Evolutionary conservation across 345 rosid genomes (phyloP), one percentile per base, ranked within the genome.

Genomic region (Salix dunnii): DNA sequence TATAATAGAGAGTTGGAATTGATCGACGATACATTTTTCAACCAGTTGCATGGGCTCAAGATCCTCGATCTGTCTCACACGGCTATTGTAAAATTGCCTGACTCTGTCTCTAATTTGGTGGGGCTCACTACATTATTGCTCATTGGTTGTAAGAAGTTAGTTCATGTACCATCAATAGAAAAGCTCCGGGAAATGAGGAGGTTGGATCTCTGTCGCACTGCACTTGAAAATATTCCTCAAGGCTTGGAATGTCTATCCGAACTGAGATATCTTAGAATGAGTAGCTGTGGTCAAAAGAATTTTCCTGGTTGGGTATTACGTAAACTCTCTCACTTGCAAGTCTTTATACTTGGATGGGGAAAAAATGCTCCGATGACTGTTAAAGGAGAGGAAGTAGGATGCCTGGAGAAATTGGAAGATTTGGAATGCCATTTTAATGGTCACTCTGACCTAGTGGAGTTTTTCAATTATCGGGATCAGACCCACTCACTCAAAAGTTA

Each of bases 171-270:
- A 6, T 83, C 76, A 3, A 55, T 79, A 0, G 68, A 63, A 16
- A 76, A 73, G n/a, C 55, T 79, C 46, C 2, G 18, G 30, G 7
- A 30, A 38, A 21, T 83, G 53, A 70, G 42, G 73, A 67, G 28
- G 68, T 31, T 83, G 33, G 81, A 83, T 51, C 79, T 79, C 9
- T 0, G 8, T 2, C 5, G 2, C 1, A 30, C 18, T 3, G 62
- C 36, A 3, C 64, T 80, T 18, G 65, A 25, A 7, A 27, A 70
- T 53, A 25, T 74, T 1, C 81, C 83, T 11, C 23, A 73, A 20
- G 83, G 83, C 6, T 7, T 80, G 77, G 81, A 74, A 23, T 49
- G 23, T 33, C 33, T 83, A 53, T 53, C 30, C 10, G 74, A 79
- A 27, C 83, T 83, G 9, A 77, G 8, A 46, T 76, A 64, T 51